phyloP scores from a whole-genome alignment of 495 filamentous ascomycete species.

The Talaromyces borbonicus region DNA sequence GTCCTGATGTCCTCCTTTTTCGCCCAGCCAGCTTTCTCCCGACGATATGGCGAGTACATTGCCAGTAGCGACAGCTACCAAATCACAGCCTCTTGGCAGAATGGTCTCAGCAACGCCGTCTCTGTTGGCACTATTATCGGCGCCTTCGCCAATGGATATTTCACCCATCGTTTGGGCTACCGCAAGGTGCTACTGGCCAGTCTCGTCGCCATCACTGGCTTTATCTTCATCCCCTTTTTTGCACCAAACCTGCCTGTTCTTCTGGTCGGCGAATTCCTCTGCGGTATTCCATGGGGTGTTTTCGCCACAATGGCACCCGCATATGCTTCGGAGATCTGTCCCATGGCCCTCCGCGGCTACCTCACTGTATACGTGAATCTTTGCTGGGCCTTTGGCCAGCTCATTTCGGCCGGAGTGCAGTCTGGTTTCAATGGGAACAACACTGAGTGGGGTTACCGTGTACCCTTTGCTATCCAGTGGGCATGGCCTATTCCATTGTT shows the following conservation, averaged over 20 bases:
- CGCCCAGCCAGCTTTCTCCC: no score
- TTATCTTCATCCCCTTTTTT: conserved; percentile 48
- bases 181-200: conserved; percentile 22
- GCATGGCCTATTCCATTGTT: no score
- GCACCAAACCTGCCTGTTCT: conserved; percentile 29
- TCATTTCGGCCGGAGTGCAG: neutral
- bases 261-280: conserved; percentile 32
- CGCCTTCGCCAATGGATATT: conserved; percentile 13
- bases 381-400: neutral
- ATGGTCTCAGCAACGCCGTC: conserved; percentile 23
- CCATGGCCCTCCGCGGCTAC: neutral
- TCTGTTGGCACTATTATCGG: conserved; percentile 24
- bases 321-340: conserved; percentile 41
- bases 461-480: no score
- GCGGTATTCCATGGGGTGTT: conserved; percentile 39
- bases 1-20: no score
- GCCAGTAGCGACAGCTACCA: conserved; percentile 15
- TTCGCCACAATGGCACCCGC: conserved; percentile 47
- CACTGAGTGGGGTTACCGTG: no score
- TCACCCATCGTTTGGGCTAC: conserved; percentile 37
- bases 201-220: conserved; percentile 31
- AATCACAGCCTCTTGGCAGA: conserved; percentile 25
- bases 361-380: neutral
- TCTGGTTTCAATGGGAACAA: neutral
- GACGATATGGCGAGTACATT: no score